Conservation (phyloP, 2,329 filamentous ascomycete genomes). For the Sordariomycetes sp. region DNA sequence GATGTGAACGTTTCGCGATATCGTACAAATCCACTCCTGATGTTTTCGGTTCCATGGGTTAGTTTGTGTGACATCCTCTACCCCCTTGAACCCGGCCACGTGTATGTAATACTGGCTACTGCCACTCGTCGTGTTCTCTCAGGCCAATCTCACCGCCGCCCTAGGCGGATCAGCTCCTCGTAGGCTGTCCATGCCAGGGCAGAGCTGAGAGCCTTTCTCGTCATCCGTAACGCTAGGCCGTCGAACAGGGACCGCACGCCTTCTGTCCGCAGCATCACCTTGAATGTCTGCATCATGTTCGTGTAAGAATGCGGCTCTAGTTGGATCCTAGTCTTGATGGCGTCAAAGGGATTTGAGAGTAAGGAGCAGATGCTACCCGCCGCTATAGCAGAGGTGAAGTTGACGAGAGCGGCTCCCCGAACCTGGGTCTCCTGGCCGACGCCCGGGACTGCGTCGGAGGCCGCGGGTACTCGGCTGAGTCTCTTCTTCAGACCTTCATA, state of each 20-base stretch:
- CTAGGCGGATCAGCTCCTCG: conserved; percentile 71
- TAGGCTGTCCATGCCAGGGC: conserved; percentile 98
- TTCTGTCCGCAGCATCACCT: conserved; percentile 72
- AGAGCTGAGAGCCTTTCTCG: conserved; percentile 81
- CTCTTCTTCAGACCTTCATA: conserved; percentile 76
- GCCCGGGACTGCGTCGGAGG: not conserved
- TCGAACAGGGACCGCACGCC: conserved; percentile 73
- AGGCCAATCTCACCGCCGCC: conserved; percentile 36
- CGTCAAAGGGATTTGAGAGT: conserved; percentile 93
- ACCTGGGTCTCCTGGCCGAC: not conserved
- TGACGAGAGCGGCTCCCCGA: conserved; percentile 38
- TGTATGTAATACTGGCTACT: not conserved
- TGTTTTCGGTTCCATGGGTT: not conserved
- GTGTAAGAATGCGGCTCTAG: conserved; percentile 73
- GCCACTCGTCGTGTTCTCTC: not conserved
- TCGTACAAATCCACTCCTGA: not conserved
- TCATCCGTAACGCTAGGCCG: conserved; percentile 77
- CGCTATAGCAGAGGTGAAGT: conserved; percentile 73
- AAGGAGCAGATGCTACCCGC: conserved; percentile 77
- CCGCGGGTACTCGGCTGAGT: conserved; percentile 26
- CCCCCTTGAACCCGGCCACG: not conserved
- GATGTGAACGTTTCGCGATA: conserved; percentile 2
- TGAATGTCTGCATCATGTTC: conserved; percentile 70
- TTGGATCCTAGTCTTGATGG: conserved; percentile 90
- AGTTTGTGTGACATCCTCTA: not conserved